These are phyloP conservation scores for Cystobasidium ongulense DNA, from an alignment of 768 basidiomycete species.

Conservation along the genomic window DNA sequence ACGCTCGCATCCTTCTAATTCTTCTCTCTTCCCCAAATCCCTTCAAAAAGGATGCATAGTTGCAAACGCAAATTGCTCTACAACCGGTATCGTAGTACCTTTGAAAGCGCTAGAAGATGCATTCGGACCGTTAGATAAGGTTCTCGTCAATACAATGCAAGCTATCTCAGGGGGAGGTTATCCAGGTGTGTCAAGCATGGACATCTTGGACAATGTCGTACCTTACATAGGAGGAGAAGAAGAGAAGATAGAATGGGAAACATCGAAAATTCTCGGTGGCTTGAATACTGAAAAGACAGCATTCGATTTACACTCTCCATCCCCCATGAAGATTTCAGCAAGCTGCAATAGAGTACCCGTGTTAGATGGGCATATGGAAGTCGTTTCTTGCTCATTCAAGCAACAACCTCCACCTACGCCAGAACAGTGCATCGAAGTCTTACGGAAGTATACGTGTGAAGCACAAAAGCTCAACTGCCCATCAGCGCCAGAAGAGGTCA, in stretches of 20 bases:
- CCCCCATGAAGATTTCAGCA: constrained; percentile 81
- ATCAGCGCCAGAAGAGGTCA: constrained; percentile 71
- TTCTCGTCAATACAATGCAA: constrained; percentile 91
- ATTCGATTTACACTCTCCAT: constrained; percentile 76
- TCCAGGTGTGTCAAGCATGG: constrained; percentile 79
- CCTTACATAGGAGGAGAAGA: constrained; percentile 83
- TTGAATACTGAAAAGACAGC: constrained; percentile 53
- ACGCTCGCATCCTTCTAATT: constrained; percentile 48
- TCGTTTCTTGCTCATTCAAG: constrained; percentile 76
- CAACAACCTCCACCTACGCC: constrained; percentile 71
- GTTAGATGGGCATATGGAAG: constrained; percentile 87
- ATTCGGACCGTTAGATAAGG: constrained; percentile 87
- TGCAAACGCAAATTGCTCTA: constrained; percentile 96
- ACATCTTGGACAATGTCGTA: constrained; percentile 91
- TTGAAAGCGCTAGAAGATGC: constrained; percentile 77
- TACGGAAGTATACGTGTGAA: constrained; percentile 64
- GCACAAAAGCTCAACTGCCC: constrained; percentile 70
- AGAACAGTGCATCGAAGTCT: constrained; percentile 76
- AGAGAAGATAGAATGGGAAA: constrained; percentile 99
- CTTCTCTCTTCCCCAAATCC: constrained; percentile 49
- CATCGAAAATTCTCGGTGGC: constrained; percentile 89
- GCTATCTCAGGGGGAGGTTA: constrained; percentile 98
- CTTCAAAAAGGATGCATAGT: constrained; percentile 79
- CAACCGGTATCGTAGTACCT: constrained; percentile 86
- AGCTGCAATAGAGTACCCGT: constrained; percentile 92